These are phyloP conservation scores for Clitopilus passeckerianus DNA, from an alignment of 768 basidiomycete genomes.

Conservation along the genomic window DNA sequence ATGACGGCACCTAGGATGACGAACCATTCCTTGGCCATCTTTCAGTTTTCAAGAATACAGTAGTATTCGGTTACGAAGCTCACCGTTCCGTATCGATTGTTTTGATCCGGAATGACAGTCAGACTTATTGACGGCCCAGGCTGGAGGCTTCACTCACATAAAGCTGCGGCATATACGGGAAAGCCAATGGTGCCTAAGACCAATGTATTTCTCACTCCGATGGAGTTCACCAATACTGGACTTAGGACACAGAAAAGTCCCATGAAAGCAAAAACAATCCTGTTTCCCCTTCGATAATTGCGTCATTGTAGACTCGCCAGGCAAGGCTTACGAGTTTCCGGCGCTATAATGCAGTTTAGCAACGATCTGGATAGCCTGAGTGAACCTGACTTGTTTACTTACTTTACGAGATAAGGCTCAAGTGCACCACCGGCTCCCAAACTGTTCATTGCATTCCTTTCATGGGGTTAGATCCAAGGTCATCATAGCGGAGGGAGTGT, in stretches of 20 bases:
- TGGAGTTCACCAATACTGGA: conserved; percentile 10
- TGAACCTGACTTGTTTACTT: background rate
- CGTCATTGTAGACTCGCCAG: background rate
- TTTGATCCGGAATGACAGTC: conserved; percentile 8
- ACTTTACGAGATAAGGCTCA: conserved; percentile 11
- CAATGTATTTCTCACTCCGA: conserved; percentile 11
- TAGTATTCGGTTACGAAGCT: background rate
- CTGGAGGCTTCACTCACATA: conserved; percentile 1
- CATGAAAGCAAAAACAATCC: conserved; percentile 12
- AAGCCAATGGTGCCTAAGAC: conserved; percentile 10
- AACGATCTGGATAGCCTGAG: background rate
- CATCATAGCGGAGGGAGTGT: background rate
- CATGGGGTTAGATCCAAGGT: background rate
- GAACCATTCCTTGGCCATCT: conserved; percentile 9
- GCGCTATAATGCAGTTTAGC: conserved; percentile 1
- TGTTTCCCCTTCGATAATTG: background rate
- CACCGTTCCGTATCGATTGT: conserved; percentile 15
- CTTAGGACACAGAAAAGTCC: conserved; percentile 13
- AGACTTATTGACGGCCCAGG: too few relatives aligned
- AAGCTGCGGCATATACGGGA: conserved; percentile 9
- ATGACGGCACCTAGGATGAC: conserved; percentile 10
- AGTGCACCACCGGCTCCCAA: conserved; percentile 10
- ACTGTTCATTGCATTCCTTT: conserved; percentile 11
- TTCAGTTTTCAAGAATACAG: background rate
- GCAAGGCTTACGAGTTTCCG: conserved; percentile 7